Percentiles rank a stretch among this genome's conserved stretches.
phyloP scores from a whole-genome alignment of 495 filamentous ascomycete species.

The Tuber melanosporum region DNA sequence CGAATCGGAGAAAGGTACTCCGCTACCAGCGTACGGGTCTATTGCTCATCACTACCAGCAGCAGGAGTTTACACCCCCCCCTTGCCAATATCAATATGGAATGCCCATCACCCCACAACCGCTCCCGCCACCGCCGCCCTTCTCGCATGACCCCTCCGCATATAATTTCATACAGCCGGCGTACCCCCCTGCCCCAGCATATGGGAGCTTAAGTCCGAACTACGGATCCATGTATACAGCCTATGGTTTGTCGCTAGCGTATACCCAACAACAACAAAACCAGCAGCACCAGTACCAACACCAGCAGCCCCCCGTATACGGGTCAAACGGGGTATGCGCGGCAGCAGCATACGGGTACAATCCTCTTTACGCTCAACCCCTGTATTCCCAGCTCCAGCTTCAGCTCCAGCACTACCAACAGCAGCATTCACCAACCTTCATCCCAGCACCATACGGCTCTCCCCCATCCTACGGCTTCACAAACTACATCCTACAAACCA shows the following conservation, averaged over 20 bases:
- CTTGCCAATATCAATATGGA: background rate
- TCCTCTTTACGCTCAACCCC: background rate
- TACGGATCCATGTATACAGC: background rate
- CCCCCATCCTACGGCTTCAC: background rate
- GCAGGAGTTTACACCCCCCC: background rate
- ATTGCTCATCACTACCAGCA: background rate
- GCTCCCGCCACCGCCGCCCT: background rate
- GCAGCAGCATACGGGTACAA: background rate
- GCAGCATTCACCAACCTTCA: background rate
- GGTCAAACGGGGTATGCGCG: background rate
- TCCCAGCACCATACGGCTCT: background rate
- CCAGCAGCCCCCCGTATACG: background rate
- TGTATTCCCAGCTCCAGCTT: background rate
- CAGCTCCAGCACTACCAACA: background rate
- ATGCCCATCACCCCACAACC: background rate
- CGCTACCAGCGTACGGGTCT: background rate
- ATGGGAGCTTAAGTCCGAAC: slow-evolving; percentile 3
- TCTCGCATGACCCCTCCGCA: background rate
- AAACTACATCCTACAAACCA: slow-evolving; percentile 1
- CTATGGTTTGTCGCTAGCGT: background rate
- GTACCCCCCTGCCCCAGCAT: background rate
- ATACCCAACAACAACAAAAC: background rate
- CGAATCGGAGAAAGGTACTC: background rate
- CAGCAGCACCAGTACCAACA: background rate
- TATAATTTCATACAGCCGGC: background rate